Base-by-base conservation (phyloP, 768 basidiomycete genomes). In the Tremella fuciformis region DNA sequence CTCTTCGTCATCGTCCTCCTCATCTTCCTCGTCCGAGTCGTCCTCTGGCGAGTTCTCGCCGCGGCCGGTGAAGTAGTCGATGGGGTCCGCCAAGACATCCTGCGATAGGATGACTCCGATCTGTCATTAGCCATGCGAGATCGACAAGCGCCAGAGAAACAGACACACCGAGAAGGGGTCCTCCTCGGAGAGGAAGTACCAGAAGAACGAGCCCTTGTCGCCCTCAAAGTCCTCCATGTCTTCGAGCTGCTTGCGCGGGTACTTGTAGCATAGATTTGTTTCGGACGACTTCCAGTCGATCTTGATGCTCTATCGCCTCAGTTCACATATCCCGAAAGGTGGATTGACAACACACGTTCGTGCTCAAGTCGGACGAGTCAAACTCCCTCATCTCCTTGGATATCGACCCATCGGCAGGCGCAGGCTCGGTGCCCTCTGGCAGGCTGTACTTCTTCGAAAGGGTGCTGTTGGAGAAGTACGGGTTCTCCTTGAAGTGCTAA, bases 401-500 rank as follows among this genome's bases (percentile, higher is more conserved):
- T 52, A 71, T 53, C 2, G 52, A 52, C 1, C 66, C 68, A 44
- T 66, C 66, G 19, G 52, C 60, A 8, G 60, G 58, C 13, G 61
- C 53, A 18, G 50, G 60, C 2, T 57, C 50, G 11, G 29, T 34
- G 6, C 52, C 55, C n/a, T 70, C 57, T 3, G 41, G 51, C n/a
- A 74, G 57, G 8, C 62, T 53, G 59, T 65, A 77, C 21, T 63
- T 63, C 65, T 76, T 76, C 38, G 60, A 62, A 18, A 78, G 59
- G n/a, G 63, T 67, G 8, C 52, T 57, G 61, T 78, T 67, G 50
- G 56, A 50, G 64, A 78, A 78, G 62, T 65, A 78, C 0, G 76
- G 76, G 67, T 78, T 78, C 59, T 76, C 72, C 13, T 51, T 53
- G 63, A 78, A 78, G 50, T 69, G 67, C 75, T 46, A 21, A 57